Evolutionary conservation across 129 eudicot species (phyloP).

Genomic region (Tagetes erecta): DNA sequence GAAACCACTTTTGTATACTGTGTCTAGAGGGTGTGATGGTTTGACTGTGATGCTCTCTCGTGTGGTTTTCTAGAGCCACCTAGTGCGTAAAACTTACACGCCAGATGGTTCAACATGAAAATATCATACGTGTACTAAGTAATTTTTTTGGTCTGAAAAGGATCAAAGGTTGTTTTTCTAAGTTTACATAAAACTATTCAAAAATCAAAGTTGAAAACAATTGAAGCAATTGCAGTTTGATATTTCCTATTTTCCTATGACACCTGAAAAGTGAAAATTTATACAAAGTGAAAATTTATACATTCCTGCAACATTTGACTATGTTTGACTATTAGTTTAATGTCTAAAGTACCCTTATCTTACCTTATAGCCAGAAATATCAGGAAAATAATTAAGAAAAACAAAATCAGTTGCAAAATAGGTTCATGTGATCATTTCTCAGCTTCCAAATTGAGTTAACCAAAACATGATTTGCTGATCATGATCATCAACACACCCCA

Average conservation of each 20-base stretch:
- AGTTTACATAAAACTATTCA: not conserved
- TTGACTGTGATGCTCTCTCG: not conserved
- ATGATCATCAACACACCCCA: slow-evolving; percentile 10
- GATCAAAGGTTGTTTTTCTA: not conserved
- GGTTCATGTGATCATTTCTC: slow-evolving; percentile 5
- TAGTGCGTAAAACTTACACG: not conserved
- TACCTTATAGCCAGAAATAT: not conserved
- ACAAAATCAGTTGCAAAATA: not conserved
- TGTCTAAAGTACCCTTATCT: slow-evolving; percentile 2
- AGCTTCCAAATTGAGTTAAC: not conserved
- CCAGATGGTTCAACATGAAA: not conserved
- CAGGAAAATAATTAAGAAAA: not conserved
- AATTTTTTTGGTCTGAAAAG: not conserved
- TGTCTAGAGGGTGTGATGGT: slow-evolving; percentile 1
- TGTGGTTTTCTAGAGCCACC: not conserved
- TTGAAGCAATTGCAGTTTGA: not conserved
- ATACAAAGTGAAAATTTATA: not conserved
- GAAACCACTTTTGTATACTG: slow-evolving; percentile 14
- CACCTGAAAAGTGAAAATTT: not conserved
- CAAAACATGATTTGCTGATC: slow-evolving; percentile 5
- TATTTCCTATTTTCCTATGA: not conserved
- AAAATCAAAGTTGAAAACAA: slow-evolving; percentile 6
- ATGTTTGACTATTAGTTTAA: slow-evolving; percentile 12
- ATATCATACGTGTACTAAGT: not conserved
- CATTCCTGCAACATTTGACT: not conserved